Conservation (phyloP, 1,139 yeast genomes). For the Geotrichum histeridarum region DNA sequence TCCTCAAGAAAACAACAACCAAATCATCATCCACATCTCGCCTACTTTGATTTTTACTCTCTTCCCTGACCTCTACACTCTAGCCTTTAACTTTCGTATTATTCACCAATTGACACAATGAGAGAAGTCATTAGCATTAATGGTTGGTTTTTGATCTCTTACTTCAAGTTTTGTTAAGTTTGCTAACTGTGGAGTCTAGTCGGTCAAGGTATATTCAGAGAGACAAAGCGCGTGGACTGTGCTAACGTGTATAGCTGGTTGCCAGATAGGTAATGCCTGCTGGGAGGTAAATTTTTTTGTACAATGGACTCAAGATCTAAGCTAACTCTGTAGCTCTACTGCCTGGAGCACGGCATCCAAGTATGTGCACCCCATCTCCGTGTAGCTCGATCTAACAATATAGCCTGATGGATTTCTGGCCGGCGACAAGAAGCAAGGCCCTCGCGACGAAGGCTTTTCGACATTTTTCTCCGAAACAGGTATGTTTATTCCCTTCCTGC, state of each 20-base stretch:
- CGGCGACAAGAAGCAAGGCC: slow-evolving; percentile 49
- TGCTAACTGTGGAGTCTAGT: slow-evolving; percentile 24
- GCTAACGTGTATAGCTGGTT: slow-evolving; percentile 61
- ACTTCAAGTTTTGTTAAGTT: neutral
- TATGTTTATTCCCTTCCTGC: slow-evolving; percentile 17
- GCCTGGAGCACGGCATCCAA: slow-evolving; percentile 93
- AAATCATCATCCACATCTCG: no score
- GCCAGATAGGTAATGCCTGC: slow-evolving; percentile 98
- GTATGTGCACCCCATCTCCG: slow-evolving; percentile 19
- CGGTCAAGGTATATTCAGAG: slow-evolving; percentile 36
- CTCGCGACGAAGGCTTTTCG: slow-evolving; percentile 92
- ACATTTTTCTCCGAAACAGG: slow-evolving; percentile 94
- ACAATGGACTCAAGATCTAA: neutral
- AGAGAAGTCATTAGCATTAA: slow-evolving; percentile 92
- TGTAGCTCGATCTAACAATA: neutral
- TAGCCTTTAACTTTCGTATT: no score
- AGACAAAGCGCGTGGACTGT: neutral
- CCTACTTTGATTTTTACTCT: no score
- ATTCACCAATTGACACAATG: slow-evolving; percentile 40
- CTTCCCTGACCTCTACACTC: no score
- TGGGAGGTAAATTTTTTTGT: slow-evolving; percentile 63
- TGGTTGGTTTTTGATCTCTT: slow-evolving; percentile 48
- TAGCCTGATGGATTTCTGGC: slow-evolving; percentile 44
- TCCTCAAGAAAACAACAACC: no score
- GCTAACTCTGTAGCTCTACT: slow-evolving; percentile 46